phyloP scores from a whole-genome alignment of 2,329 filamentous ascomycete species.

The Tympanopsis confertula region DNA sequence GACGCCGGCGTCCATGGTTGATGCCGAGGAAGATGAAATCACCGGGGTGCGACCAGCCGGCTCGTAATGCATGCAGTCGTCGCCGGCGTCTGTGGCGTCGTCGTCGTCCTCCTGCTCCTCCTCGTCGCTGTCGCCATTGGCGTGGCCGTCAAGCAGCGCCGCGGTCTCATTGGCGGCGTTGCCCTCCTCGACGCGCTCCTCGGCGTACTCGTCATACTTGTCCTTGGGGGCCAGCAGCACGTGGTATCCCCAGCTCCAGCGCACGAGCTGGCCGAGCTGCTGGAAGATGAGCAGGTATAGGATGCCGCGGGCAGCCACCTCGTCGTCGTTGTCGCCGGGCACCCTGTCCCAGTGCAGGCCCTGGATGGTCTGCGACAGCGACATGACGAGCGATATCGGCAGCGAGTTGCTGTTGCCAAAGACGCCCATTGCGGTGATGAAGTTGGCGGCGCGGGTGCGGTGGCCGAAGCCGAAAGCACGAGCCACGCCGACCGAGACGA shows the following conservation, averaged over 20 bases:
- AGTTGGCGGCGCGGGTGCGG: slow-evolving; percentile 66
- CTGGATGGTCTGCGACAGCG: slow-evolving; percentile 79
- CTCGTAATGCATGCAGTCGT: slow-evolving; percentile 36
- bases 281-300: slow-evolving; percentile 95
- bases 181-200: slow-evolving; percentile 43
- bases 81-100: slow-evolving; percentile 21
- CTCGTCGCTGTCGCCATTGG: slow-evolving; percentile 22
- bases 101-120: slow-evolving; percentile 29
- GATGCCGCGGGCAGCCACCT: slow-evolving; percentile 87
- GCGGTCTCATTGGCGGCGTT: slow-evolving; percentile 38
- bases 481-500: slow-evolving; percentile 60
- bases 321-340: slow-evolving; percentile 84
- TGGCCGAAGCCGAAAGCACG: slow-evolving; percentile 74
- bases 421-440: slow-evolving; percentile 90
- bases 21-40: slow-evolving; percentile 33
- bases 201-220: slow-evolving; percentile 53
- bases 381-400: slow-evolving; percentile 89
- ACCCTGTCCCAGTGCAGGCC: slow-evolving; percentile 90
- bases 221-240: slow-evolving; percentile 80
- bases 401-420: slow-evolving; percentile 98
- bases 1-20: slow-evolving; percentile 23
- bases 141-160: slow-evolving; percentile 9
- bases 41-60: slow-evolving; percentile 45
- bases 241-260: slow-evolving; percentile 98
- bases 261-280: slow-evolving; percentile 84